These are phyloP conservation scores for Serendipita indica DNA, from an alignment of 768 basidiomycete species.

Conservation along the genomic window DNA sequence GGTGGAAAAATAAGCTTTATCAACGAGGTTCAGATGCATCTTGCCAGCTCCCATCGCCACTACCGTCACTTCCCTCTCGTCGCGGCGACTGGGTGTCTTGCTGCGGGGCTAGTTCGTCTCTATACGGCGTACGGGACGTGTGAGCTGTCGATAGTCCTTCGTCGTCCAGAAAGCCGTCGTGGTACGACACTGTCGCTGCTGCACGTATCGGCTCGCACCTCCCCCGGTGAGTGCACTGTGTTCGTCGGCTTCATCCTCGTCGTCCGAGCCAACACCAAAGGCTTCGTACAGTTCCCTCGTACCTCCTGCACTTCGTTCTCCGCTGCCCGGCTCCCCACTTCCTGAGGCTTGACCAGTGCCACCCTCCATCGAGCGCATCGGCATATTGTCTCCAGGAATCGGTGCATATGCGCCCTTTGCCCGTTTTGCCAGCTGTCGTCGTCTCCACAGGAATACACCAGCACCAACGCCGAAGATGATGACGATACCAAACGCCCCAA, in stretches of 20 bases:
- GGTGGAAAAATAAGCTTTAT: neutral
- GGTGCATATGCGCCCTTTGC: constrained; percentile 39
- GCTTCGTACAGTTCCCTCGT: constrained; percentile 94
- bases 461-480: constrained; percentile 54
- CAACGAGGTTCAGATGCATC: neutral
- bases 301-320: constrained; percentile 20
- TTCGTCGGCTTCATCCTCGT: constrained; percentile 36
- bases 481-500: constrained; percentile 65
- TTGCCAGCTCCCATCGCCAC: constrained; percentile 2
- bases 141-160: neutral
- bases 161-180: constrained; percentile 2
- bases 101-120: neutral
- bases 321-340: constrained; percentile 22
- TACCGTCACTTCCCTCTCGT: constrained; percentile 3
- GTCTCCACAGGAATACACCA: constrained; percentile 68
- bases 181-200: constrained; percentile 1
- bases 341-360: constrained; percentile 25
- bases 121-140: neutral
- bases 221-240: neutral
- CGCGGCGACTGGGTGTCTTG: neutral
- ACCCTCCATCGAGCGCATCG: constrained; percentile 54
- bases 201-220: neutral
- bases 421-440: constrained; percentile 26
- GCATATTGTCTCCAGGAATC: constrained; percentile 53
- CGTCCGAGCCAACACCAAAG: constrained; percentile 81